These are phyloP conservation scores for Plasmodium reichenowi DNA, from an alignment of 169 alveolate species.

Conservation along the genomic window DNA sequence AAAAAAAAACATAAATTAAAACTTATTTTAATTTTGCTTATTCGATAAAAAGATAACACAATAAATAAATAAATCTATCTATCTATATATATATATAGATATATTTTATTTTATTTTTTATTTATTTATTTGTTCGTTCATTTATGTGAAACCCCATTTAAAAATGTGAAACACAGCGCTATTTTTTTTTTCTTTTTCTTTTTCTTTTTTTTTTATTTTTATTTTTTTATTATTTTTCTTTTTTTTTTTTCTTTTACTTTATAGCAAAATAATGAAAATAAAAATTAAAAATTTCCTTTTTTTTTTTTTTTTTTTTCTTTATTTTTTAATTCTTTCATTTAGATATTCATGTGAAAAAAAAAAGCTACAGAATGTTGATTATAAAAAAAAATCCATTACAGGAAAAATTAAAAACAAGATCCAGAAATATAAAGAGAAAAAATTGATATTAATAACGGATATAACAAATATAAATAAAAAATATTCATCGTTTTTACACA, in stretches of 20 bases:
- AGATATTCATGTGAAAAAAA: constrained; percentile 10
- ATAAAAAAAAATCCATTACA: not conserved
- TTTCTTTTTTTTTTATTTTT: not conserved
- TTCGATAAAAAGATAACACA: too few species aligned
- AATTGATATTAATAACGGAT: constrained; percentile 45
- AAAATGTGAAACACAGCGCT: not conserved
- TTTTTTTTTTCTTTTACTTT: not conserved
- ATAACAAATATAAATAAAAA: constrained; percentile 10
- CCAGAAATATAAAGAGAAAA: constrained; percentile 21
- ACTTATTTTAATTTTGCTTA: too few species aligned
- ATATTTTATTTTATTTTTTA: too few species aligned
- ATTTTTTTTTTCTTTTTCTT: not conserved
- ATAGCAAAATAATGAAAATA: constrained; percentile 6
- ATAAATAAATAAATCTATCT: too few species aligned
- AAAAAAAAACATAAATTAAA: too few species aligned
- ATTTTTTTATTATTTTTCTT: not conserved
- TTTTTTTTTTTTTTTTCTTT: not conserved
- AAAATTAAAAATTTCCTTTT: not conserved
- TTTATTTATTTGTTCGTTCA: too few species aligned
- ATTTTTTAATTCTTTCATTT: constrained; percentile 5
- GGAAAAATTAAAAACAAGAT: constrained; percentile 50
- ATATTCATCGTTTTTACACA: constrained; percentile 10
- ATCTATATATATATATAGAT: too few species aligned
- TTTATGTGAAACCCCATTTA: too few species aligned
- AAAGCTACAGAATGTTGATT: constrained; percentile 28